Conservation (phyloP, 2,329 filamentous ascomycete species). For the Byssothecium circinans region DNA sequence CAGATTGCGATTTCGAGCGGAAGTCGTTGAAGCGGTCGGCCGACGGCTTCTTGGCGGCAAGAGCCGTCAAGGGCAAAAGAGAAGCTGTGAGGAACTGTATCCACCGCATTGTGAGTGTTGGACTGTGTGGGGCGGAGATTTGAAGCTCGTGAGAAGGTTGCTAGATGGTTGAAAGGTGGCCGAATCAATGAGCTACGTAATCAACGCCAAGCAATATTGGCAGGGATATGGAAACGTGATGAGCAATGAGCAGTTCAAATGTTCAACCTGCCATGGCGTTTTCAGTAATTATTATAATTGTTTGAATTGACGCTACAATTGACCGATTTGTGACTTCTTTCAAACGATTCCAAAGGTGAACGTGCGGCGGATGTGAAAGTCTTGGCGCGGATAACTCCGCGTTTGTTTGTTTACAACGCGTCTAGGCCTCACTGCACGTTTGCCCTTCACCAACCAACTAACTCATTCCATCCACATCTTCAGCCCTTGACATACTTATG, state of each 20-base stretch:
- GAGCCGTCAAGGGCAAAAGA: constrained; percentile 61
- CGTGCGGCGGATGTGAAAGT: no score
- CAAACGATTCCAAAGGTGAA: no score
- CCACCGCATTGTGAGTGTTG: constrained; percentile 63
- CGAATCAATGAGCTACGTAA: constrained; percentile 28
- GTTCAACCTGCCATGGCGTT: no score
- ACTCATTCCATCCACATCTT: constrained; percentile 15
- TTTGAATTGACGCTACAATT: neutral
- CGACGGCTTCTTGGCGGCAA: constrained; percentile 65
- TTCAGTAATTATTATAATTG: neutral
- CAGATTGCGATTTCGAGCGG: constrained; percentile 65
- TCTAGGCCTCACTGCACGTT: constrained; percentile 14
- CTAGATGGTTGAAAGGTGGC: constrained; percentile 14
- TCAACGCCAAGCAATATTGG: constrained; percentile 18
- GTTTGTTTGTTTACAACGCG: constrained; percentile 41
- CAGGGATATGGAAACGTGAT: constrained; percentile 7
- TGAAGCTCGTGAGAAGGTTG: constrained; percentile 22
- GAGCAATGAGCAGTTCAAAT: neutral
- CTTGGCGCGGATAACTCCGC: neutral
- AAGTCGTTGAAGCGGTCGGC: constrained; percentile 71
- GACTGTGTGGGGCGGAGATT: constrained; percentile 17
- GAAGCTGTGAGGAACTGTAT: constrained; percentile 64
- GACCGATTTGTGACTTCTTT: no score
- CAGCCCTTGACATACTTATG: constrained; percentile 27
- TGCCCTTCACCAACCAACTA: constrained; percentile 20